phyloP scores from a whole-genome alignment of 2,329 filamentous ascomycete genomes.

The Botrytis hyacinthi region DNA sequence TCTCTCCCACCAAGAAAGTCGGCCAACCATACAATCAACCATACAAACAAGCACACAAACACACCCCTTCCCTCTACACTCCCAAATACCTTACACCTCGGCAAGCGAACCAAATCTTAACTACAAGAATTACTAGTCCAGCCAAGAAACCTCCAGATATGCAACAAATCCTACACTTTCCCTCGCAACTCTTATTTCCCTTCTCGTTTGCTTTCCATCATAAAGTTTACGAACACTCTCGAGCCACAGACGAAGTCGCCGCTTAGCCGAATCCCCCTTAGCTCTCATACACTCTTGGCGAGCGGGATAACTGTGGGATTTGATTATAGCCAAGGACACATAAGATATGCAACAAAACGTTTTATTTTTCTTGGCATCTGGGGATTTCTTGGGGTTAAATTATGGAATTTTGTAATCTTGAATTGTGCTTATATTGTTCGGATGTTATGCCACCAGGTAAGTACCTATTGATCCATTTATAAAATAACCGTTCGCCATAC shows the following conservation, averaged over 20 bases:
- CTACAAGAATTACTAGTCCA: not conserved
- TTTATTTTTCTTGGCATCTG: no score
- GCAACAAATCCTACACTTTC: not conserved
- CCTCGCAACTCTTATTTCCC: not conserved
- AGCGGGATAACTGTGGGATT: not conserved
- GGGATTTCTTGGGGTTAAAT: not conserved
- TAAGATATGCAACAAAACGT: not conserved
- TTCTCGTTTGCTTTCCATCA: not conserved
- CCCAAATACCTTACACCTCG: not conserved
- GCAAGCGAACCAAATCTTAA: not conserved
- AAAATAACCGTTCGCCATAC: not conserved
- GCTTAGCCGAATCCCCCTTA: not conserved
- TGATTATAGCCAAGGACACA: not conserved
- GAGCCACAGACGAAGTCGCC: not conserved
- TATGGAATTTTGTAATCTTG: not conserved
- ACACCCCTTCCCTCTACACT: no score
- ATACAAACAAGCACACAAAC: not conserved
- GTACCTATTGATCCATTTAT: not conserved
- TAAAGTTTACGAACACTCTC: not conserved
- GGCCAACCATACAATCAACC: no score
- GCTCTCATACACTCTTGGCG: not conserved
- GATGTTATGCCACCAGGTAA: not conserved
- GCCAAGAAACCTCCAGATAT: not conserved
- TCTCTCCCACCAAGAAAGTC: not conserved
- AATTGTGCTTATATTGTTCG: not conserved